Conservation (phyloP, 495 filamentous ascomycete genomes). For the Sordaria brevicollis region DNA sequence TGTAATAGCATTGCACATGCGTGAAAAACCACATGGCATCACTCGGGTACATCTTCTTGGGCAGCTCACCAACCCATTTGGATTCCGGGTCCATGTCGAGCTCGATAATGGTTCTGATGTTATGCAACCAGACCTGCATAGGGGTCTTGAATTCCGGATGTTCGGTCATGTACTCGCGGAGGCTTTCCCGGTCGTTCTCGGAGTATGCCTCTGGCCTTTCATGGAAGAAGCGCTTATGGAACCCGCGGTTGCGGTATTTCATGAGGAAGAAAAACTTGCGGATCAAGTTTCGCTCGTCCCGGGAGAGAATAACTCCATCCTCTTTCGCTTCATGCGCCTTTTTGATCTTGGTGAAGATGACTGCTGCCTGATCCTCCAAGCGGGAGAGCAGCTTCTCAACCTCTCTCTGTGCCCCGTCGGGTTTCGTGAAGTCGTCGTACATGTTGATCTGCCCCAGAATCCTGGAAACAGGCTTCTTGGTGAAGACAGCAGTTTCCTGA, state of each 20-base stretch:
- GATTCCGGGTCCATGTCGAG: constrained; percentile 29
- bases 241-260: constrained; percentile 32
- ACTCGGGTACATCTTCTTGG: constrained; percentile 24
- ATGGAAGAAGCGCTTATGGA: constrained; percentile 26
- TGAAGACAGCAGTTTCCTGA: constrained; percentile 12
- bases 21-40: constrained; percentile 35
- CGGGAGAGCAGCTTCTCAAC: constrained; percentile 28
- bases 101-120: constrained; percentile 37
- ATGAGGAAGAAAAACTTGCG: constrained; percentile 47
- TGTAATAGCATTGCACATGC: constrained; percentile 28
- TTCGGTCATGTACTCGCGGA: constrained; percentile 35
- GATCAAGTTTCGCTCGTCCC: constrained; percentile 29
- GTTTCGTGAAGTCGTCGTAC: constrained; percentile 27
- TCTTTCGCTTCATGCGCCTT: constrained; percentile 18
- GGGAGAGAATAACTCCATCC: constrained; percentile 22
- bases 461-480: constrained; percentile 22
- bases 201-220: constrained; percentile 27
- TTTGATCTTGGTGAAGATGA: constrained; percentile 23
- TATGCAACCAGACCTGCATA: constrained; percentile 42
- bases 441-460: constrained; percentile 33
- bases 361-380: constrained; percentile 21
- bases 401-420: constrained; percentile 16
- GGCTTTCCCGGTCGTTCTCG: constrained; percentile 23
- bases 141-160: constrained; percentile 31
- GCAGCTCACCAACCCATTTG: constrained; percentile 25